Base-by-base conservation (phyloP, 2,329 filamentous ascomycete genomes). In the Paradendryphiella salina region DNA sequence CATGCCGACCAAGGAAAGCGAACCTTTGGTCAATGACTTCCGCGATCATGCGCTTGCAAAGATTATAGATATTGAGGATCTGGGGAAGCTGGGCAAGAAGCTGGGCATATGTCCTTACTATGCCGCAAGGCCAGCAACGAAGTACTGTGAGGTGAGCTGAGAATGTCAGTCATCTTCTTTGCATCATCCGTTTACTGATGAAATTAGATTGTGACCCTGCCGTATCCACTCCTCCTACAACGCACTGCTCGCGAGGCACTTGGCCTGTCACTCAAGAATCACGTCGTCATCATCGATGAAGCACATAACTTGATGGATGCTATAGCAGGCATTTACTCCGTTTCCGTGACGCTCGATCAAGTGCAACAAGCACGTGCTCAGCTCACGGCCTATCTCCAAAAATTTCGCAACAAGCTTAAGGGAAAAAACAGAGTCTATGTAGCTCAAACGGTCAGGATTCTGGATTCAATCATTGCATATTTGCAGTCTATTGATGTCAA, bases 231-330 rank as follows among this genome's bases (percentile, higher is more conserved):
- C 5, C 80, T 99, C 0, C 77, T 99, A 3, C 94, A 97, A 66
- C 89, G 86, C 63, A 89, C 85, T 3, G 92, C 94, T 0, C 81
- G 94, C 40, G 92, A 97, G 54, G 91, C 94, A 0, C 79, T 99
- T 0, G 87, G 88, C 0, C 85, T 99, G 35, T 93, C 88, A 18
- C 75, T 99, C 7, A 91, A 95, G 63, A 85, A 86, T 4, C 94
- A 96, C 65, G 80, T 99, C 0, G 85, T 99, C n/a, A 88, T 99
- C 20, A 89, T 99, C 39, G 94, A 99, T 61, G 94, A 99, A 76
- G 94, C 94, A 0, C 94, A 99, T 70, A 99, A 99, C 67, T 83
- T 99, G 44, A 96, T 96, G 87, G 92, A 96, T 70, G 91, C 93
- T 0, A 90, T 99, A 37, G 84, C 90, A 13, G 87, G 86, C 37